phyloP scores from a whole-genome alignment of 1,284 basidiomycete genomes.

The Mrakiaceae sp. region DNA sequence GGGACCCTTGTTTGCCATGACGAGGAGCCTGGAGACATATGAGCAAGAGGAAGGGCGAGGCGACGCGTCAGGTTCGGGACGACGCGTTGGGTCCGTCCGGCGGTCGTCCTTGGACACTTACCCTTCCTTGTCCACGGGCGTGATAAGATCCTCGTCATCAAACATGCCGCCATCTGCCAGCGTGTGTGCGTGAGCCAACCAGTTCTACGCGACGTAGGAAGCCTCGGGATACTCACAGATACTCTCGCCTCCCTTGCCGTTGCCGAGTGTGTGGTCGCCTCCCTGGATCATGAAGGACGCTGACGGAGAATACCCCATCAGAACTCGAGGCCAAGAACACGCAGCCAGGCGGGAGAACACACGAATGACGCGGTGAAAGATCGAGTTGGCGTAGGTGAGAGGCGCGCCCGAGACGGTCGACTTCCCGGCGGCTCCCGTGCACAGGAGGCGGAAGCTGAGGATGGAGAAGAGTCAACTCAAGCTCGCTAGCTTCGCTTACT shows the following conservation, averaged over 20 bases:
- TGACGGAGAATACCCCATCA: slow-evolving; percentile 37
- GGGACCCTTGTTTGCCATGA: slow-evolving; percentile 52
- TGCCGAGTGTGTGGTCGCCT: slow-evolving; percentile 44
- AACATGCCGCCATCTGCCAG: slow-evolving; percentile 29
- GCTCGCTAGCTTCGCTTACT: not conserved
- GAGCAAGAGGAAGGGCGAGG: not conserved
- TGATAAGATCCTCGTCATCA: slow-evolving; percentile 32
- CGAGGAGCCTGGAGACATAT: slow-evolving; percentile 33
- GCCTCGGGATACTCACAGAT: slow-evolving; percentile 22
- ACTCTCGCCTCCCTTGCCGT: slow-evolving; percentile 42
- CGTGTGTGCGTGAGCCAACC: not conserved
- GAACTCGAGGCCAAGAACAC: slow-evolving; percentile 67
- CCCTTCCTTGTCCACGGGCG: slow-evolving; percentile 33
- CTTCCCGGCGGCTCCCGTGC: slow-evolving; percentile 32
- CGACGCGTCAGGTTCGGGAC: not conserved
- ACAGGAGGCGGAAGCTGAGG: slow-evolving; percentile 13
- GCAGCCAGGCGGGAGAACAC: slow-evolving; percentile 15
- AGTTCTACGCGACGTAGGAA: not conserved
- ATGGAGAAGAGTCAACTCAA: not conserved
- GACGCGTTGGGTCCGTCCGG: no score
- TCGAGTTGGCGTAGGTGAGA: slow-evolving; percentile 69
- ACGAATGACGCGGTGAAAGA: slow-evolving; percentile 64
- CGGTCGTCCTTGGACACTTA: slow-evolving; percentile 18
- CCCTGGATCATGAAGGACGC: slow-evolving; percentile 37
- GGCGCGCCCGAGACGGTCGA: slow-evolving; percentile 51